phyloP scores from a whole-genome alignment of 441 rosid genomes.

The Populus hybrid region DNA sequence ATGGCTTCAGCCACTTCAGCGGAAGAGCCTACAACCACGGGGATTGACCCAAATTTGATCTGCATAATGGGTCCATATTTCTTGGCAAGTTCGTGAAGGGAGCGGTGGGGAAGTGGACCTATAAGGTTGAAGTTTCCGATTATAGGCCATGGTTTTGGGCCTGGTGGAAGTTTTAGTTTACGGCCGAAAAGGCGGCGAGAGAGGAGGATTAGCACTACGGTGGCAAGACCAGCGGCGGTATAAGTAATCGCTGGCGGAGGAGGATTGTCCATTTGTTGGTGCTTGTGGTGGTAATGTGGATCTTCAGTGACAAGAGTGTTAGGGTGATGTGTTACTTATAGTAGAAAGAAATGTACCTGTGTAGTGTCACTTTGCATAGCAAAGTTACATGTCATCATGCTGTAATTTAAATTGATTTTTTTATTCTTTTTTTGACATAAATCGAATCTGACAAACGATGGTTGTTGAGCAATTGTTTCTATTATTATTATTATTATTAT shows the following conservation, averaged over 20 bases:
- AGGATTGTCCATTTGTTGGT: neutral
- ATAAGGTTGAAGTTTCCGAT: constrained; percentile 55
- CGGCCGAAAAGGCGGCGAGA: constrained; percentile 3
- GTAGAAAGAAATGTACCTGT: neutral
- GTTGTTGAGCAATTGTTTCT: neutral
- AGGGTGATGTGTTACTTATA: neutral
- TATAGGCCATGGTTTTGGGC: constrained; percentile 55
- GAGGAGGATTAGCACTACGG: neutral
- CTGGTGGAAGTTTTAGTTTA: constrained; percentile 44
- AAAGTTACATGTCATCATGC: neutral
- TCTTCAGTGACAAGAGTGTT: neutral
- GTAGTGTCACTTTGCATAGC: neutral
- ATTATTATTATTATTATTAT: no score
- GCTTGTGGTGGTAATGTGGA: neutral
- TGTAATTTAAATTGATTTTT: neutral
- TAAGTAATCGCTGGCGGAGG: neutral
- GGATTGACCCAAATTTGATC: constrained; percentile 45
- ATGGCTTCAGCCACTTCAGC: constrained; percentile 43
- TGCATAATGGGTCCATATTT: constrained; percentile 46
- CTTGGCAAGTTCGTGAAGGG: constrained; percentile 35
- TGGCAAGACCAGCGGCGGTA: neutral
- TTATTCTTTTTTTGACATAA: no score
- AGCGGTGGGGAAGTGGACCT: constrained; percentile 47
- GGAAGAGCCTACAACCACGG: constrained; percentile 49
- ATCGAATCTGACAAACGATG: neutral